phyloP scores from a whole-genome alignment of 768 basidiomycete species.

The Termitomyces titanicus region DNA sequence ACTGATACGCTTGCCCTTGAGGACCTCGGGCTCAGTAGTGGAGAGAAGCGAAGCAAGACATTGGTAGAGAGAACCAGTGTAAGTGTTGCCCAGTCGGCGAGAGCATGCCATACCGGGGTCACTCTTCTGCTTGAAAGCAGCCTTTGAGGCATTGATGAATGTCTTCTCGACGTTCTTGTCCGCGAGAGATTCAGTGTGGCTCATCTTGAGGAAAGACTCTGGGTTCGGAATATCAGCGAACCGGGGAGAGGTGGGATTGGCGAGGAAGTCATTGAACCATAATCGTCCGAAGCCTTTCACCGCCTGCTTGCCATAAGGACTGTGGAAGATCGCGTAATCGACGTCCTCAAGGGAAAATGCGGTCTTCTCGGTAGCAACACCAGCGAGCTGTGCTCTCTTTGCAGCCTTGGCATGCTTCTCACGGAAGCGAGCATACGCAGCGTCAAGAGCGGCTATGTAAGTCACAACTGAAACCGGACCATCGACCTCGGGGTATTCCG shows the following conservation, averaged over 20 bases:
- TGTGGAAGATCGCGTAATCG: conserved; percentile 96
- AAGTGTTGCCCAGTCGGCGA: conserved; percentile 94
- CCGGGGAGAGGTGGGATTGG: conserved; percentile 62
- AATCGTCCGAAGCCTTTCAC: conserved; percentile 95
- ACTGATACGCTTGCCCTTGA: conserved; percentile 81
- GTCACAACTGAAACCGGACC: conserved; percentile 95
- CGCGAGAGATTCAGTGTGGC: conserved; percentile 73
- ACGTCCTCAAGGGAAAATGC: conserved; percentile 76
- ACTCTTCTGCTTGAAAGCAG: conserved; percentile 70
- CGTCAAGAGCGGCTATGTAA: conserved; percentile 92
- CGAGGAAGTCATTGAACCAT: conserved; percentile 88
- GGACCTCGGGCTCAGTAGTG: conserved; percentile 61
- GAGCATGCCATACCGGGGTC: conserved; percentile 85
- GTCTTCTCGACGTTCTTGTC: conserved; percentile 97
- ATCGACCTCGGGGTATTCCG: conserved; percentile 96
- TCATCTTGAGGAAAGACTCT: conserved; percentile 61
- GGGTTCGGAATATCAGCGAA: conserved; percentile 71
- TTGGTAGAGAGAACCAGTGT: conserved; percentile 94
- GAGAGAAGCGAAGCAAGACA: conserved; percentile 87
- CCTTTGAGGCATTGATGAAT: conserved; percentile 78
- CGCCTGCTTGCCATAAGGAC: conserved; percentile 98
- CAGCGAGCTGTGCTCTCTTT: conserved; percentile 41
- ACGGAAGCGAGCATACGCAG: conserved; percentile 80
- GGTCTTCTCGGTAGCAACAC: conserved; percentile 36
- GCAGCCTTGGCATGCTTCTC: conserved; percentile 71